A percentile compares a stretch with the other conserved stretches of the same genome.
These are phyloP conservation scores for Melanogaster broomeanus DNA, from an alignment of 768 basidiomycete species.

Conservation along the genomic window DNA sequence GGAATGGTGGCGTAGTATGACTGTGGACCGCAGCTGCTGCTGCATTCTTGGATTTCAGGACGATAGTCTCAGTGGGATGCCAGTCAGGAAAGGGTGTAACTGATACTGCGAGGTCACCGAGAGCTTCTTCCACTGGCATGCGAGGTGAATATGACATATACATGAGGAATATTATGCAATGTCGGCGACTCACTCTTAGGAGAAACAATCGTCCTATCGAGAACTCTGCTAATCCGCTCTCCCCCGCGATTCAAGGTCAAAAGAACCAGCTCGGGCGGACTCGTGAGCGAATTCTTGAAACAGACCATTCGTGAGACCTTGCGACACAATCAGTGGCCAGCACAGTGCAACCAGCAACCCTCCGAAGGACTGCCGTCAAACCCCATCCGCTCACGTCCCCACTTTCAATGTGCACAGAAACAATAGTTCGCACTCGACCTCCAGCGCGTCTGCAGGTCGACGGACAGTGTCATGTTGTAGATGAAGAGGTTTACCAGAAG, in stretches of 20 bases:
- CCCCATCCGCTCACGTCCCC: conserved; percentile 33
- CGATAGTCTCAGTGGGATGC: conserved; percentile 51
- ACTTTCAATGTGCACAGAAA: conserved; percentile 41
- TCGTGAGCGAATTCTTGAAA: conserved; percentile 43
- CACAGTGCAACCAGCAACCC: conserved; percentile 53
- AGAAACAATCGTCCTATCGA: conserved; percentile 42
- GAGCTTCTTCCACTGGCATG: conserved; percentile 39
- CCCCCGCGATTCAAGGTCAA: conserved; percentile 35
- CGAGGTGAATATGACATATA: not conserved
- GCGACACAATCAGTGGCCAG: conserved; percentile 47
- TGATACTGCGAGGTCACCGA: conserved; percentile 41
- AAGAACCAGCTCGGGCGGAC: conserved; percentile 49
- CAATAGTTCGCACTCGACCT: conserved; percentile 49
- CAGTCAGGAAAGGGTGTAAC: conserved; percentile 49
- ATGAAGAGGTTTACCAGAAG: conserved; percentile 44
- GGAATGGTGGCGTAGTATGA: conserved; percentile 50
- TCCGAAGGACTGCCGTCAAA: conserved; percentile 22
- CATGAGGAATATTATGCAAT: not conserved
- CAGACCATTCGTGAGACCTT: conserved; percentile 43
- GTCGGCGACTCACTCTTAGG: conserved; percentile 35
- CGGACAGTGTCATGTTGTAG: not conserved
- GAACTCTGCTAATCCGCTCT: conserved; percentile 37
- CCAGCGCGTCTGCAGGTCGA: conserved; percentile 48
- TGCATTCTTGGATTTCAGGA: conserved; percentile 35
- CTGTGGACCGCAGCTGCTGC: conserved; percentile 10